A percentile compares a stretch with the other conserved stretches of the same genome.
Conservation (phyloP, 2,329 filamentous ascomycete genomes). For the Spiromastix sp. region DNA sequence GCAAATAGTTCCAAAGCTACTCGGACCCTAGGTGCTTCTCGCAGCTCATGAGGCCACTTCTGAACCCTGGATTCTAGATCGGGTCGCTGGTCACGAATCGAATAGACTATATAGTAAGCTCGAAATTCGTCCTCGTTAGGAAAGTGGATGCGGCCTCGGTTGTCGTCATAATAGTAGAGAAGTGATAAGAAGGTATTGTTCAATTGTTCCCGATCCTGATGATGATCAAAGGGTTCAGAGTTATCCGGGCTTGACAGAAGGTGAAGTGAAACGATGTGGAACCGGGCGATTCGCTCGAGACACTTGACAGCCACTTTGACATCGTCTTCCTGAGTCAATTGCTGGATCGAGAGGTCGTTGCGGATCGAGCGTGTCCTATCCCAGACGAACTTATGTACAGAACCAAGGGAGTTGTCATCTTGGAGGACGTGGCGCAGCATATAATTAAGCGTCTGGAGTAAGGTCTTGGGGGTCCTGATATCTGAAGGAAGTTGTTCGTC, state of each 20-base stretch:
- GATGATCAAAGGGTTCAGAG: constrained; percentile 43
- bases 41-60: constrained; percentile 41
- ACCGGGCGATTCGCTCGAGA: constrained; percentile 53
- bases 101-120: constrained; percentile 51
- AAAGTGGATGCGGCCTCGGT: constrained; percentile 38
- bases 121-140: constrained; percentile 54
- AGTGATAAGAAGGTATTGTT: constrained; percentile 53
- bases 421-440: constrained; percentile 41
- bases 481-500: constrained; percentile 55
- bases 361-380: constrained; percentile 54
- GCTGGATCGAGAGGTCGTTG: constrained; percentile 56
- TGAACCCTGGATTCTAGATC: constrained; percentile 50
- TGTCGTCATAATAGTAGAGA: constrained; percentile 51
- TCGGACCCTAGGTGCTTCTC: constrained; percentile 43
- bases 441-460: constrained; percentile 39
- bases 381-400: constrained; percentile 56
- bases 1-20: constrained; percentile 48
- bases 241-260: constrained; percentile 43
- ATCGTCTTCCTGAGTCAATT: constrained; percentile 46
- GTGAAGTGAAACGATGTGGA: constrained; percentile 53
- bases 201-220: constrained; percentile 55
- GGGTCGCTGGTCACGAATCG: constrained; percentile 41
- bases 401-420: constrained; percentile 37
- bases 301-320: constrained; percentile 49
- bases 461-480: constrained; percentile 45